Base-by-base conservation (phyloP, 2,329 filamentous ascomycete species). In the Monosporascus sp. region DNA sequence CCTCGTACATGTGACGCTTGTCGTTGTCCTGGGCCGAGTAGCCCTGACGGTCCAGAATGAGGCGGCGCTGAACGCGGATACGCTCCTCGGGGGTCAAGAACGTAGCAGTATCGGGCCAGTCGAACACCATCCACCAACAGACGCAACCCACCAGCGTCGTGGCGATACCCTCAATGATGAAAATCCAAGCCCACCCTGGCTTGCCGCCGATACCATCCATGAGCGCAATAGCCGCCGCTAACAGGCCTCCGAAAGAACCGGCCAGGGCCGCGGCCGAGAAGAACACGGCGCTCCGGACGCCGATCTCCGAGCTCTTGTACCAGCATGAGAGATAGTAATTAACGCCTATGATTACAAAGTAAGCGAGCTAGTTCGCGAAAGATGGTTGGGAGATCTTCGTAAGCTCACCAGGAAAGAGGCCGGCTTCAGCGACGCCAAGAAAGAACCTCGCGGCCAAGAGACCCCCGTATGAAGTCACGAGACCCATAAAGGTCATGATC, bases 161-260 rank as follows among this genome's bases (percentile, higher is more conserved):
- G 3, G 74, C 62, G 1, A 78, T 61, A 3, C 77, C 77, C 58
- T 79, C 77, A 14, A 78, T 60, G 40, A 78, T 77, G 54, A 78
- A 76, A 47, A 77, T 75, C 61, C 60, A 64, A 40, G 75, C 66
- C 76, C 76, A 79, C 45, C 74, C 76, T 17, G 66, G 66, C 47
- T 72, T 72, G 7, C 73, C 73, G 3, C 70, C 72, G 5, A 76
- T 67, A 1, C 78, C 78, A 48, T 77, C 72, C 74, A 81, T 78
- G 63, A 76, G 73, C 2, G 72, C 72, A 40, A 81, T 79, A 2
- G 66, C 77, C 56, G 71, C 79, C 2, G 79, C 79, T 0, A 81
- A 65, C 18, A 81, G 64, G 0, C 79, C 78, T 2, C 73, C 74
- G 48, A 81, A 77, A 1, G 75, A 76, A n/a, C 78, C 77, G 1